Evolutionary conservation across 495 filamentous ascomycete genomes (phyloP).

Genomic region (Cairneyella variabilis): DNA sequence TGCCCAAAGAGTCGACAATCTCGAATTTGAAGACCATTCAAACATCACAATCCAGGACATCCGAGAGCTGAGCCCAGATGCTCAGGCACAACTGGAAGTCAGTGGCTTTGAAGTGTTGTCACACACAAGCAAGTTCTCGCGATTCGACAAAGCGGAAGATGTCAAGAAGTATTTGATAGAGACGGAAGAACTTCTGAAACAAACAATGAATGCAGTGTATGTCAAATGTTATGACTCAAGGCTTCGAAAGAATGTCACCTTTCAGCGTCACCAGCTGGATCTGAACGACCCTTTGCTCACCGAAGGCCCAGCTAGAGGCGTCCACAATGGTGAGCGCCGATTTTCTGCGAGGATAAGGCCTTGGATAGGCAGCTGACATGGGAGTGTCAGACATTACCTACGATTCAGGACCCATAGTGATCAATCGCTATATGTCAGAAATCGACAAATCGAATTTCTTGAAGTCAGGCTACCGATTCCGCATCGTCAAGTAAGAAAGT

Average conservation of each 20-base stretch:
- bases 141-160: conserved; percentile 2
- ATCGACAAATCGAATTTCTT: conserved; percentile 1
- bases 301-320: conserved; percentile 19
- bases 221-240: conserved; percentile 13
- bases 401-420: conserved; percentile 17
- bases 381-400: conserved; percentile 14
- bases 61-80: background rate
- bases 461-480: conserved; percentile 10
- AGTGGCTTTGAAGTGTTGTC: conserved; percentile 15
- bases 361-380: too few relatives aligned
- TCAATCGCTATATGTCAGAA: conserved; percentile 8
- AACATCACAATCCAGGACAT: conserved; percentile 12
- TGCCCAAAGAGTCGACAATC: conserved; percentile 8
- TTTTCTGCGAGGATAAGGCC: too few relatives aligned
- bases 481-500: conserved; percentile 19
- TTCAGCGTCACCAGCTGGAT: conserved; percentile 7
- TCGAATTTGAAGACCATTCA: conserved; percentile 12
- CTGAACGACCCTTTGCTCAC: conserved; percentile 10
- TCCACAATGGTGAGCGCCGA: conserved; percentile 19
- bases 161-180: conserved; percentile 6
- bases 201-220: conserved; percentile 3
- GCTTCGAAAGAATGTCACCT: conserved; percentile 13
- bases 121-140: background rate
- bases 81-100: background rate
- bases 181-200: conserved; percentile 9